Evolutionary conservation across 352 stramenopile species (phyloP).

Genomic region (Phytophthora nicotianae): DNA sequence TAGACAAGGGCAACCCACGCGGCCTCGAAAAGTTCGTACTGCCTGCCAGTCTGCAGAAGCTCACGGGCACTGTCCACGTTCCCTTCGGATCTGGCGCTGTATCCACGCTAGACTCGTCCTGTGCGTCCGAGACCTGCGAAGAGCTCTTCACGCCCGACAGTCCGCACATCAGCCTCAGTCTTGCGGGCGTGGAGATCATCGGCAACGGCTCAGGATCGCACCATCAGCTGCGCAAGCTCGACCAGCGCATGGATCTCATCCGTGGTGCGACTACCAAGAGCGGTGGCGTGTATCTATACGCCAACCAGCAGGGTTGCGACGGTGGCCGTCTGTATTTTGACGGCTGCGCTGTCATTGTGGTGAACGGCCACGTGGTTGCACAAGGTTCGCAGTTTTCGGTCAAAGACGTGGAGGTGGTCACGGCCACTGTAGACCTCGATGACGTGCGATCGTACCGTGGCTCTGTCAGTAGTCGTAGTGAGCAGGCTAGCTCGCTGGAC

Average conservation of each 20-base stretch:
- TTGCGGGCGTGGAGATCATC: slow-evolving; percentile 97
- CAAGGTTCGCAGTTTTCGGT: slow-evolving; percentile 98
- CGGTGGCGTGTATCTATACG: slow-evolving; percentile 98
- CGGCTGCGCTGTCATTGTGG: slow-evolving; percentile 96
- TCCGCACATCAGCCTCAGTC: slow-evolving; percentile 94
- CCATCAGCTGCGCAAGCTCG: slow-evolving; percentile 96
- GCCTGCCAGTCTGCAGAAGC: slow-evolving; percentile 80
- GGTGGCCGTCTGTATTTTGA: slow-evolving; percentile 97
- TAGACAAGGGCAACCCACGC: slow-evolving; percentile 30
- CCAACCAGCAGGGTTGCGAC: slow-evolving; percentile 98
- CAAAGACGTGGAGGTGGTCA: slow-evolving; percentile 96
- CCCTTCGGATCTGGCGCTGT: slow-evolving; percentile 87
- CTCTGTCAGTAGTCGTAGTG: slow-evolving; percentile 91
- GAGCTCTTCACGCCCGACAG: slow-evolving; percentile 97
- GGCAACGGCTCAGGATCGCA: slow-evolving; percentile 97
- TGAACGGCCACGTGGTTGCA: slow-evolving; percentile 96
- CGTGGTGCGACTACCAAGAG: slow-evolving; percentile 93
- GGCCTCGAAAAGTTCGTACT: slow-evolving; percentile 81
- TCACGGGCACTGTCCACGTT: slow-evolving; percentile 77
- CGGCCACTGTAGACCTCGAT: slow-evolving; percentile 98
- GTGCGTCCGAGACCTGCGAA: slow-evolving; percentile 96
- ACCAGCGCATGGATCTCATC: slow-evolving; percentile 93
- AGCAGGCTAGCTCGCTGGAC: slow-evolving; percentile 91
- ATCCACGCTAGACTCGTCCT: slow-evolving; percentile 86
- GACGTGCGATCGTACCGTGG: slow-evolving; percentile 97